These are phyloP conservation scores for Colletotrichum lentis DNA, from an alignment of 2,329 filamentous ascomycete species.

Conservation along the genomic window DNA sequence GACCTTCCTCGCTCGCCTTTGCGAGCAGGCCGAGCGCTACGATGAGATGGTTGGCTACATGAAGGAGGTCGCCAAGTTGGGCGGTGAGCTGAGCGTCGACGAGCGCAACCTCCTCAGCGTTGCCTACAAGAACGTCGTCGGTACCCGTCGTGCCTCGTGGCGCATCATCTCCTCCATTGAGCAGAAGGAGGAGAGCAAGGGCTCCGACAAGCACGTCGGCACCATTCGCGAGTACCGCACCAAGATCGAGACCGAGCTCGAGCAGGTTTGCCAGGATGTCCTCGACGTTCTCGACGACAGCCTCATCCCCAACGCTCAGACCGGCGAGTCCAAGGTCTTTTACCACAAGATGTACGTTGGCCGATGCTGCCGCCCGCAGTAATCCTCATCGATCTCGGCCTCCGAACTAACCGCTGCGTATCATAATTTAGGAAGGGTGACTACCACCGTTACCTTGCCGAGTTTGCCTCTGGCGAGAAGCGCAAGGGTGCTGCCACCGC, in stretches of 20 bases:
- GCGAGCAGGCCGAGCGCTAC: conserved; percentile 99
- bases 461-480: conserved; percentile 93
- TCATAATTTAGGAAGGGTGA: conserved; percentile 81
- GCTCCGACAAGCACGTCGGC: conserved; percentile 90
- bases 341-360: conserved; percentile 97
- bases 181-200: conserved; percentile 99
- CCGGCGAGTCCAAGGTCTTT: conserved; percentile 99
- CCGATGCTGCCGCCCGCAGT: conserved; percentile 14
- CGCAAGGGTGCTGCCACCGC: conserved; percentile 87
- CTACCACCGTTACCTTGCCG: conserved; percentile 94
- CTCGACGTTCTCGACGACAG: conserved; percentile 92
- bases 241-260: conserved; percentile 97
- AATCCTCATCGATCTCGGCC: background rate
- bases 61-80: conserved; percentile 98
- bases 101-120: conserved; percentile 99
- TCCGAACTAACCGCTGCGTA: conserved; percentile 32
- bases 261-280: conserved; percentile 98
- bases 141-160: conserved; percentile 97
- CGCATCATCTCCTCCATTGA: conserved; percentile 99
- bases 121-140: conserved; percentile 99
- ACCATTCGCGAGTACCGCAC: conserved; percentile 97
- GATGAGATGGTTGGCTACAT: conserved; percentile 99
- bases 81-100: conserved; percentile 85
- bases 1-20: conserved; percentile 99
- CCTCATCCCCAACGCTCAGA: conserved; percentile 94